phyloP scores from a whole-genome alignment of 164 flowering plant species.

The Liriodendron chinense region DNA sequence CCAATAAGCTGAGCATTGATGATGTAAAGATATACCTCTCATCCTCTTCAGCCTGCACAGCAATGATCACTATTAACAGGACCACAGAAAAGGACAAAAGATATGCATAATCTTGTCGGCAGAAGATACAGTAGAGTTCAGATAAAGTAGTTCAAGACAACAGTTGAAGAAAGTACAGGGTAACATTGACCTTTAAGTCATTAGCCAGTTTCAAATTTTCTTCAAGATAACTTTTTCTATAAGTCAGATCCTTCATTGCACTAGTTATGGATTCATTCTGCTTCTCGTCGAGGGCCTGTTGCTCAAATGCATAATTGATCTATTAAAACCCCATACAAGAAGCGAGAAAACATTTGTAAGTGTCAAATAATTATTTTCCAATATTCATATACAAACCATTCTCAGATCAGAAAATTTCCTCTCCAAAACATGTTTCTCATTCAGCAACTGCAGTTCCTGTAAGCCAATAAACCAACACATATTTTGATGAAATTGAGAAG shows the following conservation, averaged over 20 bases:
- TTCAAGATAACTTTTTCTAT: constrained; percentile 74
- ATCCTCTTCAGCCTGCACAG: constrained; percentile 68
- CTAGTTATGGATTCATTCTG: constrained; percentile 62
- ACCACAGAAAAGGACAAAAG: neutral
- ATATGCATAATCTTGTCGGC: neutral
- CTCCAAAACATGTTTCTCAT: constrained; percentile 75
- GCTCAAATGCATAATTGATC: constrained; percentile 9
- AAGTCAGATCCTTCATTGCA: constrained; percentile 61
- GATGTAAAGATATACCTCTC: constrained; percentile 73
- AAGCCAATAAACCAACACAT: neutral
- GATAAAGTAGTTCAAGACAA: constrained; percentile 1
- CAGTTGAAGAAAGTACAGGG: constrained; percentile 3
- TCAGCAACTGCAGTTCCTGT: constrained; percentile 73
- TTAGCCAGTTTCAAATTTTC: constrained; percentile 62
- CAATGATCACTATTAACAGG: constrained; percentile 8
- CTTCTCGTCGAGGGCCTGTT: constrained; percentile 78
- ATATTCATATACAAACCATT: constrained; percentile 50
- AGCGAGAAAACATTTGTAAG: neutral
- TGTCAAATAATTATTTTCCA: neutral
- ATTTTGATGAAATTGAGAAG: constrained; percentile 4
- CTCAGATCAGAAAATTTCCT: constrained; percentile 71
- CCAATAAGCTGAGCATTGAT: constrained; percentile 71
- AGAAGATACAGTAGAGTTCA: neutral
- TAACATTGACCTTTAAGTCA: constrained; percentile 61
- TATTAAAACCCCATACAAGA: neutral